Base-by-base conservation (phyloP, 495 filamentous ascomycete genomes). In the Aspergillus sparsus region DNA sequence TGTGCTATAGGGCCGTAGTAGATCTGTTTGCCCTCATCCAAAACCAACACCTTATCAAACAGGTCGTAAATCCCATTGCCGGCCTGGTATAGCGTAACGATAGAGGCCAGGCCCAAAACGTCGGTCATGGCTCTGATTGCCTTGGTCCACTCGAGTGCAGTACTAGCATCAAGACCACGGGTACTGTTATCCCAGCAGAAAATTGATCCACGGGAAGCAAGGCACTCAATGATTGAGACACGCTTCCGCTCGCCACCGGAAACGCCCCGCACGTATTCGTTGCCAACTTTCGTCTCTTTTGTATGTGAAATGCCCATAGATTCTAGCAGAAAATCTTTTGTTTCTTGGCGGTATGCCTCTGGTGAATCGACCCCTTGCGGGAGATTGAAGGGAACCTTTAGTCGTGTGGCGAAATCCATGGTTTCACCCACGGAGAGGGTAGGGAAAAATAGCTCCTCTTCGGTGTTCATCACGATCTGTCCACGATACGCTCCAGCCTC, bases 211-310 rank as follows among this genome's bases (percentile, higher is more conserved):
- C 85, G 83, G 5, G 84, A 80, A 3, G 86, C 84, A 18, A 89
- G 65, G 5, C 83, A 86, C 64, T 90, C 87, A 2, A 85, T 82
- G 69, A 89, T 88, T 0, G 83, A 86, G 5, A 89, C 84, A 54
- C 85, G 84, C 67, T 90, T 90, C 53, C 91, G 85, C 72, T 96
- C 91, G 50, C 91, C 91, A 36, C 91, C 91, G 7, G 87, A 90
- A 10, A 96, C 85, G 65, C 91, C 91, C 12, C 91, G 89, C 35
- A 92, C 82, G 61, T 86, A 90, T 5, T 85, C 83, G 62, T 92
- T 87, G 11, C 91, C 91, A 13, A 94, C 89, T 60, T 91, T 87
- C 0, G 91, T 96, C 64, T 90, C 78, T 21, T 81, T 79, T 0
- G 90, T 94, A 65, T 94, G 90, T 59, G 89, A 84, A 49, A 94